Conservation (phyloP, 345 rosid genomes). For the Populus euphratica region DNA sequence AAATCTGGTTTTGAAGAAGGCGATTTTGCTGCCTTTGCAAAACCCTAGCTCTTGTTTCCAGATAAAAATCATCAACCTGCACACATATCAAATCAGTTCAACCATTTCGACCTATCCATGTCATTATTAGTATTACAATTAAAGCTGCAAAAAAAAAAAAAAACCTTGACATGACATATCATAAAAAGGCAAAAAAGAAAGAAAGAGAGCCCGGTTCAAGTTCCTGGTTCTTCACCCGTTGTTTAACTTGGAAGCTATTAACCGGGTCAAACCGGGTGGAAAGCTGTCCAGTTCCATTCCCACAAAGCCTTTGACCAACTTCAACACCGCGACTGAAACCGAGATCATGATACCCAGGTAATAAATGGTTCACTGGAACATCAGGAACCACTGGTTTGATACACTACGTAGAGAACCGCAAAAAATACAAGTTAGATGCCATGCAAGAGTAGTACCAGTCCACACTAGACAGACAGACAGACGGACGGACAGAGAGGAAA, state of each 20-base stretch:
- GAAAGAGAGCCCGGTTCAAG: neutral
- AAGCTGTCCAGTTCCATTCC: constrained; percentile 1
- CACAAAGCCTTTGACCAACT: constrained; percentile 9
- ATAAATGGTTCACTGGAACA: constrained; percentile 1
- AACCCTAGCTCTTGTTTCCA: constrained; percentile 26
- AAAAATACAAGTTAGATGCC: neutral
- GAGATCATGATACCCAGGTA: neutral
- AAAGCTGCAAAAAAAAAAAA: constrained; percentile 20
- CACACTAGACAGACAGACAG: neutral
- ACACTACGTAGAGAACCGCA: neutral
- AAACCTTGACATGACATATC: constrained; percentile 18
- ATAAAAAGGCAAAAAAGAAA: neutral
- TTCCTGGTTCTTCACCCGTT: constrained; percentile 1
- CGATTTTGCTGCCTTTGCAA: constrained; percentile 26
- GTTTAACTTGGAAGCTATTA: constrained; percentile 8
- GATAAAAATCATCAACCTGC: constrained; percentile 29
- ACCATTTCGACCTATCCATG: neutral
- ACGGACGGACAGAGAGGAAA: neutral
- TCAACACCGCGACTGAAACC: constrained; percentile 8
- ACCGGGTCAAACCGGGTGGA: constrained; percentile 13
- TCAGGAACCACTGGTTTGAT: constrained; percentile 8
- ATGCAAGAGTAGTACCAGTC: constrained; percentile 7
- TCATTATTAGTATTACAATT: neutral
- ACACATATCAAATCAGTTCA: neutral
- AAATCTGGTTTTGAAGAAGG: constrained; percentile 20